Conservation (phyloP, 1,284 basidiomycete genomes). For the Caloboletus firmus region DNA sequence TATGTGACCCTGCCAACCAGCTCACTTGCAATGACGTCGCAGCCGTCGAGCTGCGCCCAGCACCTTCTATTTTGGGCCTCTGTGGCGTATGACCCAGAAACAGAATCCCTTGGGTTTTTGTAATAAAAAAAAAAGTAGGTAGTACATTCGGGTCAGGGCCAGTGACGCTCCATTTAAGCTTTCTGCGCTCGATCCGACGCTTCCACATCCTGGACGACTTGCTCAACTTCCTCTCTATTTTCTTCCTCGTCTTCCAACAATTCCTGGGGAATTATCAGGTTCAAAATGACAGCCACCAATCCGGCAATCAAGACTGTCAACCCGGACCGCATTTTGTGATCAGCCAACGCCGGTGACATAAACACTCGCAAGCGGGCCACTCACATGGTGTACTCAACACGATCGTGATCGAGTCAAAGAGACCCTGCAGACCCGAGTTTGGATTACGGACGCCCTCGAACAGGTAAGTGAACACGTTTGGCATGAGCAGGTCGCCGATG, state of each 20-base stretch:
- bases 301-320: constrained; percentile 61
- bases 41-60: background rate
- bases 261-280: constrained; percentile 62
- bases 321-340: background rate
- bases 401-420: constrained; percentile 79
- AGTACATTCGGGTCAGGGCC: background rate
- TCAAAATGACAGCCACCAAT: constrained; percentile 64
- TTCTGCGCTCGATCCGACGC: constrained; percentile 1
- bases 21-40: background rate
- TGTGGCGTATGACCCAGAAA: too few species aligned
- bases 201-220: constrained; percentile 21
- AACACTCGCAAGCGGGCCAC: constrained; percentile 27
- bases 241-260: constrained; percentile 11
- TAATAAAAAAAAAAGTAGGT: background rate
- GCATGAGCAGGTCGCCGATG: constrained; percentile 65
- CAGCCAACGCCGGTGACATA: constrained; percentile 19
- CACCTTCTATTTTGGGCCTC: background rate
- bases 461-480: constrained; percentile 61
- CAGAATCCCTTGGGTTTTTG: background rate
- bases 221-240: constrained; percentile 34
- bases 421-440: constrained; percentile 62
- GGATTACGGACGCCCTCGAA: constrained; percentile 64
- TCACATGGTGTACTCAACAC: constrained; percentile 75
- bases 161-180: background rate
- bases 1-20: background rate